Evolutionary conservation across 176 grass and related monocot species (phyloP).

Genomic region (Musa beccarii): DNA sequence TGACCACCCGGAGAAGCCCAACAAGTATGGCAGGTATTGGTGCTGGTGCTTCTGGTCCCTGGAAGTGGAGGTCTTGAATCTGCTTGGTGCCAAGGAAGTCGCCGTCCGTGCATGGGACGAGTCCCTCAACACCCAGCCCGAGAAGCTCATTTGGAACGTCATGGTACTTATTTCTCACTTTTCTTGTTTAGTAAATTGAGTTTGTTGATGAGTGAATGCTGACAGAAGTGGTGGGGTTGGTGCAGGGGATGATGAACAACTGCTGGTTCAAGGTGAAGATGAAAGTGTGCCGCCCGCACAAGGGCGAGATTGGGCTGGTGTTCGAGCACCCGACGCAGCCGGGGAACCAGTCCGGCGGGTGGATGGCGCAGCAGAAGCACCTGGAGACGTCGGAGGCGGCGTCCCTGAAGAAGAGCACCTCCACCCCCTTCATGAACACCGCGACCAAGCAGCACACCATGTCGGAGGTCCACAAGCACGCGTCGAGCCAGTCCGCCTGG

Average conservation of each 20-base stretch:
- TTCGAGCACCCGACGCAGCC: conserved; percentile 16
- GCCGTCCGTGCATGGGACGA: conserved; percentile 83
- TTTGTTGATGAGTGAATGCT: conserved; percentile 80
- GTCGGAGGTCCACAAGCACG: conserved; percentile 8
- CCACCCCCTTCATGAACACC: conserved; percentile 2
- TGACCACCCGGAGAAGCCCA: conserved; percentile 52
- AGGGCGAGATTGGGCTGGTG: conserved; percentile 11
- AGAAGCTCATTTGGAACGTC: conserved; percentile 10
- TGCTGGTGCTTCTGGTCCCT: conserved; percentile 96
- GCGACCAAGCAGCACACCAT: background rate
- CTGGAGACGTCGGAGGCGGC: conserved; percentile 8
- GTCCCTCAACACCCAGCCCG: conserved; percentile 22
- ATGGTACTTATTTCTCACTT: background rate
- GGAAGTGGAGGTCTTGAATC: conserved; percentile 46
- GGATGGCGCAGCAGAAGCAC: conserved; percentile 19
- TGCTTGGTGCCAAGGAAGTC: conserved; percentile 59
- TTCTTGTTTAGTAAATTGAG: too few species aligned
- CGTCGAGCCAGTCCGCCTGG: conserved; percentile 36
- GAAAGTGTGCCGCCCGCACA: conserved; percentile 32
- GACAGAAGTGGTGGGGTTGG: conserved; percentile 18
- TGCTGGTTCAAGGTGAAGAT: conserved; percentile 81
- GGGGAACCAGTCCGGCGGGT: conserved; percentile 3
- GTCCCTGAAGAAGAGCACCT: conserved; percentile 5
- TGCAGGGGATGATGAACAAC: conserved; percentile 97
- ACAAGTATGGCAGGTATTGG: conserved; percentile 71